Base-by-base conservation (phyloP, 2,329 filamentous ascomycete genomes). In the Dothistroma septosporum region DNA sequence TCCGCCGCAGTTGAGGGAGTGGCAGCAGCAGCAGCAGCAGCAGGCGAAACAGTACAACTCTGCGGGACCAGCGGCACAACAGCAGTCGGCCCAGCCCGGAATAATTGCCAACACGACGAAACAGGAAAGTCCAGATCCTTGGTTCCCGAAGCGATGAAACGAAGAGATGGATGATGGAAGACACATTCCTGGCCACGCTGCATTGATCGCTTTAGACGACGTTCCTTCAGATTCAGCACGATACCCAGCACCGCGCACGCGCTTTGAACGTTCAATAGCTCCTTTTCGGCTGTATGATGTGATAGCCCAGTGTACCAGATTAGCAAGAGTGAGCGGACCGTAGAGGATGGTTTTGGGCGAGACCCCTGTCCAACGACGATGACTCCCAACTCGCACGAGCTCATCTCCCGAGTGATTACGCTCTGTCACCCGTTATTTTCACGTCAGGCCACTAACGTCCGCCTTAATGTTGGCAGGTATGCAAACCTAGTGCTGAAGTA, bases 91-190 rank as follows among this genome's bases (percentile, higher is more conserved):
- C 19, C 8, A 50, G 21, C 47, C 22, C 47, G 21, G 28, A 19
- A 14, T 4, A 9, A 28, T 21, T 10, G 16, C 19, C 11, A 28
- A 12, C 21, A 32, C 46, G 12, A 53, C 16, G 21, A 64, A 56
- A 52, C 63, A 59, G 28, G 55, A 60, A 6, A 69, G 65, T 58
- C 69, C 68, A 16, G 69, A 69, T 62, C 68, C 67, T 19, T 71
- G 69, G 68, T 71, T 63, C 56, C 68, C 67, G 35, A 66, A 59
- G 46, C 56, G 65, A 24, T 64, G 33, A 64, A 12, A 50, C 2
- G 22, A 11, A 11, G 28, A 9, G 22, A 10, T 24, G 4, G 47
- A 31, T 11, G 6, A 14, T 12, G 24, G 19, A 28, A 19, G 12
- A 35, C 48, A 28, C 12, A 4, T 31, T 7, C 24, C 6, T 53